phyloP scores from a whole-genome alignment of 1,139 yeast species.

The Candida mesenterica region DNA sequence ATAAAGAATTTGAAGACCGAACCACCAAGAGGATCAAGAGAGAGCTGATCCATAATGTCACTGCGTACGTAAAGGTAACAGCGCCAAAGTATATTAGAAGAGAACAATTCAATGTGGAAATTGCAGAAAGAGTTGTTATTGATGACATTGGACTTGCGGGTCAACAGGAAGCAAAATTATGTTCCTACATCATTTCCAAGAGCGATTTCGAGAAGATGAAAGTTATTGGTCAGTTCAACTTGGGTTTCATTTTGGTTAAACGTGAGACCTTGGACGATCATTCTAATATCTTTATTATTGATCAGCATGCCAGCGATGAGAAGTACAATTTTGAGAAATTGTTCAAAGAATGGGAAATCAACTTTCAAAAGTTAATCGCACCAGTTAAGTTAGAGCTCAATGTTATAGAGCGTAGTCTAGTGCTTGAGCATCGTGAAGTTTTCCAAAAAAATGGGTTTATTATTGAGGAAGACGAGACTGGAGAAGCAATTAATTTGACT shows the following conservation, averaged over 20 bases:
- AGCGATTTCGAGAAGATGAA: conserved; percentile 68
- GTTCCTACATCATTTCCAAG: conserved; percentile 54
- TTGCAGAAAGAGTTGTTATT: conserved; percentile 9
- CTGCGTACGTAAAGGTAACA: not conserved
- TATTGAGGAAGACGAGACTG: conserved; percentile 48
- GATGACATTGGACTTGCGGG: conserved; percentile 25
- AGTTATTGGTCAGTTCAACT: conserved; percentile 86
- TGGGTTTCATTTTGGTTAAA: conserved; percentile 79
- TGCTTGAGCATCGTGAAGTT: conserved; percentile 54
- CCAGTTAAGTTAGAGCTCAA: conserved; percentile 67
- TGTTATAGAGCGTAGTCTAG: conserved; percentile 72
- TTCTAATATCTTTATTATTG: conserved; percentile 78
- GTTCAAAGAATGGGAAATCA: conserved; percentile 50
- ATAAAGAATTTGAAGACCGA: conserved; percentile 15
- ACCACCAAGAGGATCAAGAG: conserved; percentile 11
- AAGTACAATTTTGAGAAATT: conserved; percentile 82
- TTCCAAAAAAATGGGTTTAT: conserved; percentile 79
- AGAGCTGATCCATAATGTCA: conserved; percentile 13
- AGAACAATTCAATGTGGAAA: not conserved
- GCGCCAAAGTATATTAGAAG: not conserved
- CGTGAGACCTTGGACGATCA: conserved; percentile 12
- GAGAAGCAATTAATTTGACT: conserved; percentile 51
- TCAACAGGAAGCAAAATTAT: conserved; percentile 53
- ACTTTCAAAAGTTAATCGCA: conserved; percentile 62
- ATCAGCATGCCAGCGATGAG: conserved; percentile 98